A percentile compares a stretch with the other conserved stretches of the same genome.
These are phyloP conservation scores for Pascua guehoae DNA, from an alignment of 1,284 basidiomycete genomes.

Conservation along the genomic window DNA sequence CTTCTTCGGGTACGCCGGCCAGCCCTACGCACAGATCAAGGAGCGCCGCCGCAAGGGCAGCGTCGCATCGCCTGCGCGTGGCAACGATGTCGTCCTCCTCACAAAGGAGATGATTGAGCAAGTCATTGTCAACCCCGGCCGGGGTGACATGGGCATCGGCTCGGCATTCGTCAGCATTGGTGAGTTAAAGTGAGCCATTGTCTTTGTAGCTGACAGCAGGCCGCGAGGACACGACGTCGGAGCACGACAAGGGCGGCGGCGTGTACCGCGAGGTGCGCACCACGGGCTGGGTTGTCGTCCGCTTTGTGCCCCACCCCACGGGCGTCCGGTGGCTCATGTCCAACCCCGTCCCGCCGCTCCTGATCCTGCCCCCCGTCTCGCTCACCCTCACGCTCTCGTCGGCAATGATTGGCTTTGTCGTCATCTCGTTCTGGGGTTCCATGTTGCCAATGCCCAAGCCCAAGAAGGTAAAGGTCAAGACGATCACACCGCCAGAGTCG, in stretches of 20 bases:
- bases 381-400: constrained; percentile 40
- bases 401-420: constrained; percentile 35
- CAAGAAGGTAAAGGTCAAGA: background rate
- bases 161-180: constrained; percentile 43
- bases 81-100: constrained; percentile 40
- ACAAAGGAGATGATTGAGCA: constrained; percentile 43
- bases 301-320: constrained; percentile 44
- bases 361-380: constrained; percentile 43
- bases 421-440: constrained; percentile 30
- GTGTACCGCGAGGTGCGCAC: constrained; percentile 42
- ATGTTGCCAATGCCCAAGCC: background rate
- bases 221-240: constrained; percentile 34
- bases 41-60: constrained; percentile 27
- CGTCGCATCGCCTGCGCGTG: constrained; percentile 25
- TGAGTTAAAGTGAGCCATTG: constrained; percentile 17
- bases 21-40: constrained; percentile 21
- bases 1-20: constrained; percentile 32
- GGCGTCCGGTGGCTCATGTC: constrained; percentile 45
- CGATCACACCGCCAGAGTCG: background rate
- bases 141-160: constrained; percentile 31
- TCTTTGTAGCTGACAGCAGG: constrained; percentile 23
- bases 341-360: constrained; percentile 41
- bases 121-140: constrained; percentile 33
- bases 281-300: constrained; percentile 48
- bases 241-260: constrained; percentile 3